These are phyloP conservation scores for Taphrina wiesneri DNA, from an alignment of 1,139 yeast genomes.

Conservation along the genomic window DNA sequence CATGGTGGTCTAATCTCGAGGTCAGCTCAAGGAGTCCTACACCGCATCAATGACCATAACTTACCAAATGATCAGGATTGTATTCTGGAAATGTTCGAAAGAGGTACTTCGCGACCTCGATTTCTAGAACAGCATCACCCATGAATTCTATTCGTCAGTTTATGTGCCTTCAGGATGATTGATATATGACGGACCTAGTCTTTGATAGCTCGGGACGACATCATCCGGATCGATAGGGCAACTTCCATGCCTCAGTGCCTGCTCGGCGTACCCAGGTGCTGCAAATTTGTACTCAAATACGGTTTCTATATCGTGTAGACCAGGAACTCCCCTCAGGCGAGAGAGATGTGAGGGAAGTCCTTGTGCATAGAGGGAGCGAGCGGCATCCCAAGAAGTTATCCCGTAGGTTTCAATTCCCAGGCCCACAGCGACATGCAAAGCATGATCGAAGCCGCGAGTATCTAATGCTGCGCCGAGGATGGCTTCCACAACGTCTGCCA, in stretches of 20 bases:
- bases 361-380: neutral
- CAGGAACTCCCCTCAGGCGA: neutral
- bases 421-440: constrained; percentile 30
- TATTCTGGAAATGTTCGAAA: constrained; percentile 3
- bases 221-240: constrained; percentile 18
- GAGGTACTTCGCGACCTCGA: constrained; percentile 15
- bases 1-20: neutral
- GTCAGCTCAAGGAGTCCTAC: neutral
- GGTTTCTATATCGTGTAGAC: constrained; percentile 7
- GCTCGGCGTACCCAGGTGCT: constrained; percentile 18
- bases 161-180: neutral
- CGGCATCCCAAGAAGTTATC: constrained; percentile 17
- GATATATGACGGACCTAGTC: constrained; percentile 5
- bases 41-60: neutral
- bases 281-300: constrained; percentile 30
- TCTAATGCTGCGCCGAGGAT: constrained; percentile 33
- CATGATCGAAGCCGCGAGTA: constrained; percentile 33
- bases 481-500: constrained; percentile 37
- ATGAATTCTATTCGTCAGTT: constrained; percentile 34
- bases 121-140: constrained; percentile 37
- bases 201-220: constrained; percentile 24
- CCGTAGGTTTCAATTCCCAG: constrained; percentile 30
- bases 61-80: constrained; percentile 6
- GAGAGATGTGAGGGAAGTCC: neutral
- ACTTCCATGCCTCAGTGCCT: constrained; percentile 36